Evolutionary conservation across 2,329 filamentous ascomycete genomes (phyloP).

Genomic region (Pseudocercospora eumusae): DNA sequence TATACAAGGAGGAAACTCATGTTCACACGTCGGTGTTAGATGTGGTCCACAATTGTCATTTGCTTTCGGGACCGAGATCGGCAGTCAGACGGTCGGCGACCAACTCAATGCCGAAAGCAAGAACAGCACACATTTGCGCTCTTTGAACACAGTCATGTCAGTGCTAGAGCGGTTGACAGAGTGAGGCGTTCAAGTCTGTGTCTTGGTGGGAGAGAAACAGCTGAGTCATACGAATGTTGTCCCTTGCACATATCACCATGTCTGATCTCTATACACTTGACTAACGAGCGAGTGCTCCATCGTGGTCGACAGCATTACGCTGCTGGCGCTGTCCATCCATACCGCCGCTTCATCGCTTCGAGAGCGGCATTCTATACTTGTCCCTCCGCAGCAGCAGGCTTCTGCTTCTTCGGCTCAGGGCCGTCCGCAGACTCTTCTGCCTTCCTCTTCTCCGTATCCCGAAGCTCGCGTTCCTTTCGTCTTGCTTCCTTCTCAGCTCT

Average conservation of each 20-base stretch:
- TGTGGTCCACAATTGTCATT: neutral
- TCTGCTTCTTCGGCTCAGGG: conserved; percentile 33
- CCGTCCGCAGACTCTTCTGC: conserved; percentile 31
- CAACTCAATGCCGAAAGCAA: neutral
- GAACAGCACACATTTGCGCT: neutral
- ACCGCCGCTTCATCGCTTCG: conserved; percentile 11
- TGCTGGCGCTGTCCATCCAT: conserved; percentile 6
- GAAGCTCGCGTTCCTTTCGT: conserved; percentile 47
- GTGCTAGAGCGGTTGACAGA: neutral
- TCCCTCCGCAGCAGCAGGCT: conserved; percentile 20
- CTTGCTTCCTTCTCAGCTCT: conserved; percentile 61
- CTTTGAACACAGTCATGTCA: too few species aligned
- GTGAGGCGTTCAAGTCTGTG: neutral
- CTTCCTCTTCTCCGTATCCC: conserved; percentile 49
- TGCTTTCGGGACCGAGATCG: conserved; percentile 6
- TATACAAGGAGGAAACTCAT: neutral
- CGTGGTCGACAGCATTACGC: neutral
- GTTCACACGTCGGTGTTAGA: neutral
- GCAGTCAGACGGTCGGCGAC: neutral
- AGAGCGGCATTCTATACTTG: conserved; percentile 15
- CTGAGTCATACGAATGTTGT: neutral
- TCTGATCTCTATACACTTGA: neutral
- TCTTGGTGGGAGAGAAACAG: neutral
- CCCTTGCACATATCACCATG: neutral
- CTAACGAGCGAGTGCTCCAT: neutral